Base-by-base conservation (phyloP, 768 basidiomycete genomes). In the Lentinula aciculospora region DNA sequence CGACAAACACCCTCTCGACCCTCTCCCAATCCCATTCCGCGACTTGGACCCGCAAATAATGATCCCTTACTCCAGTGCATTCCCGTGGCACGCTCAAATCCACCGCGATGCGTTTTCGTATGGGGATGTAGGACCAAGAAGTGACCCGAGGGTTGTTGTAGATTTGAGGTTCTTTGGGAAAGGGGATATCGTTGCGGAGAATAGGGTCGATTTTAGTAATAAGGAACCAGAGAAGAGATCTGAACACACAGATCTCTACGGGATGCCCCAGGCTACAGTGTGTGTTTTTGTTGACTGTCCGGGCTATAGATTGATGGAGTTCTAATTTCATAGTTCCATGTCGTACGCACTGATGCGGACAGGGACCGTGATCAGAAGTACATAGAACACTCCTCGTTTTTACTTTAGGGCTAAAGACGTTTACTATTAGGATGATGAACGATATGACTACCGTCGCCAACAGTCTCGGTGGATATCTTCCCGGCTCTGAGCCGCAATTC, bases 41-140 rank as follows among this genome's bases (percentile, higher is more conserved):
- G 48, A 49, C 21, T 7, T 29, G 15, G 48, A 49, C 29, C 48
- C 48, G 9, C 48, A 49, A 21, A 13, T 49, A 5, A 49, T 45
- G 36, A 60, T 48, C 17, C 48, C 48, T 9, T 31, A 46, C 40
- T 23, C 23, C 36, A 45, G 42, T 12, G n/a, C 60, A 51, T 61
- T 62, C 28, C 70, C 68, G 3, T 72, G 69, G 68, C 70, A 72
- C 60, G 61, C 64, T 21, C 68, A 72, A 59, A 70, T 74, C 32
- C 72, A 74, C 46, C 67, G 70, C 29, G 72, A 73, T 50, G 72
- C 72, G 4, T 74, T 74, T 61, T 60, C 60, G 40, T 73, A 74
- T 59, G 72, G 72, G 47, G 71, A 65, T 4, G 64, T 66, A 25
- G 72, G 67, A 2, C 63, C 64, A 6, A 53, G 37, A 7, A 66